Evolutionary conservation across 441 rosid genomes (phyloP).

Genomic region (Syzygium malaccense): DNA sequence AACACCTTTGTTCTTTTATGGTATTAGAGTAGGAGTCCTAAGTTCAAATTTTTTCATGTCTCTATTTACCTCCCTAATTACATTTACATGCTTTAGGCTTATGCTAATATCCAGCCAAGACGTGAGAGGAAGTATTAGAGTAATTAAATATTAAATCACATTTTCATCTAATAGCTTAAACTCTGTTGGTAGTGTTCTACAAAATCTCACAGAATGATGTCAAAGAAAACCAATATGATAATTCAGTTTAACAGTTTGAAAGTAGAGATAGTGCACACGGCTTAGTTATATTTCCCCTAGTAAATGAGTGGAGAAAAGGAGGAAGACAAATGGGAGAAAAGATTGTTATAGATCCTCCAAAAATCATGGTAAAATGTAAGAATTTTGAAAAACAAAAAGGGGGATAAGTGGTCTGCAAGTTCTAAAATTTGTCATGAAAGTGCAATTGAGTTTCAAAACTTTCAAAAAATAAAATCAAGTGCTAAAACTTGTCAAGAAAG

Average conservation of each 20-base stretch:
- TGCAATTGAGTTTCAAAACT: too few species aligned
- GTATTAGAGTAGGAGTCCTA: background rate
- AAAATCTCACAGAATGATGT: background rate
- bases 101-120: background rate
- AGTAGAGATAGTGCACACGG: background rate
- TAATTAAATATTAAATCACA: too few species aligned
- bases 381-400: too few species aligned
- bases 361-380: background rate
- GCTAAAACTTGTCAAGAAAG: too few species aligned
- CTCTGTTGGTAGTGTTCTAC: rapidly evolving
- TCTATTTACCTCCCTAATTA: background rate
- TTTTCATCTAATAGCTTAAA: background rate
- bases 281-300: background rate
- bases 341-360: background rate
- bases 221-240: background rate
- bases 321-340: background rate
- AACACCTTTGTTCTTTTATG: background rate
- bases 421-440: too few species aligned
- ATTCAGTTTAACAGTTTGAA: background rate
- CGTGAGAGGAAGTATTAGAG: too few species aligned
- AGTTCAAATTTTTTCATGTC: background rate
- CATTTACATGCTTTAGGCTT: background rate
- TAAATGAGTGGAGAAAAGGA: background rate
- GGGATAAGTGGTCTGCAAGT: background rate
- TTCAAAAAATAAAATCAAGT: too few species aligned